Evolutionary conservation across 371 early-diverging fungal species (phyloP).

Genomic region (Mucor ambiguus): DNA sequence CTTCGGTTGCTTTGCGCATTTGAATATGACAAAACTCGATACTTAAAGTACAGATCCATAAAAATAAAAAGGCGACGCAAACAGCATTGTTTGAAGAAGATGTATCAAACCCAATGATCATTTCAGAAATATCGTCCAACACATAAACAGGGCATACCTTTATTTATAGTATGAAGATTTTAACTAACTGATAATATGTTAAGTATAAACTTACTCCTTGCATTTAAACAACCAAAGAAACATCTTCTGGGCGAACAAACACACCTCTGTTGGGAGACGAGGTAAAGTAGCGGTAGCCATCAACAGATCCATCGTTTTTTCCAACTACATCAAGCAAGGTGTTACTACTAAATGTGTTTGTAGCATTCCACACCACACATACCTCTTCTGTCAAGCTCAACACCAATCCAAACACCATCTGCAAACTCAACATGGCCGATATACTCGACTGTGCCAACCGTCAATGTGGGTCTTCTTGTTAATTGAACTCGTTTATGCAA

Average conservation of each 20-base stretch:
- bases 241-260: slow-evolving; percentile 33
- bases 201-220: background rate
- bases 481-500: slow-evolving; percentile 22
- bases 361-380: background rate
- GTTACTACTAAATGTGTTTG: background rate
- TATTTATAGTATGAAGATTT: no score
- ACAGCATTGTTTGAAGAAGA: no score
- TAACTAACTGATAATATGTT: no score
- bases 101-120: no score
- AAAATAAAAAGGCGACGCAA: no score
- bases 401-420: slow-evolving; percentile 40
- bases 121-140: no score
- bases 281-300: slow-evolving; percentile 32
- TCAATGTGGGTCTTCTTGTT: slow-evolving; percentile 12
- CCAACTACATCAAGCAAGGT: slow-evolving; percentile 17
- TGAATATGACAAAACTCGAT: no score
- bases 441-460: slow-evolving; percentile 28
- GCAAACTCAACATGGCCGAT: slow-evolving; percentile 37
- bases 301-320: slow-evolving; percentile 35
- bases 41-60: no score
- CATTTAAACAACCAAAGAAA: slow-evolving; percentile 13
- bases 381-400: slow-evolving; percentile 43
- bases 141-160: no score
- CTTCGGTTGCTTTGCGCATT: no score
- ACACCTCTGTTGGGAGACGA: slow-evolving; percentile 28